Base-by-base conservation (phyloP, 345 rosid species). In the Pistacia integerrima region DNA sequence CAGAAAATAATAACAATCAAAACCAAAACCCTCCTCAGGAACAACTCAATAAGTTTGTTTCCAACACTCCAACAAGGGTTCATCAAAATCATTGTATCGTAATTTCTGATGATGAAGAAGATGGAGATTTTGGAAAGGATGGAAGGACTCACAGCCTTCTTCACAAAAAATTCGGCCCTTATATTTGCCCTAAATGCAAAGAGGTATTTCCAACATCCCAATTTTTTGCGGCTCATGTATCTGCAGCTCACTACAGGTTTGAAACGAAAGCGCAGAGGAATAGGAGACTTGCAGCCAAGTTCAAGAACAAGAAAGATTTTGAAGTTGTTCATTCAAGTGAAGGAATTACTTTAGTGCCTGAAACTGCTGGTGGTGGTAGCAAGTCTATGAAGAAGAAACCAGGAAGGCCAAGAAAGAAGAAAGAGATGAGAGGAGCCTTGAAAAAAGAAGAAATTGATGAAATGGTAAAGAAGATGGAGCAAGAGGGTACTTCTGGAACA, bases 131-230 rank as follows among this genome's bases (percentile, higher is more conserved):
- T 20, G 17, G 2, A 41, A 41, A 41, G 6, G 70, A 67, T 67
- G 57, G 56, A 17, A 9, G 11, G 25, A 48, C 4, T 22, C 70
- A 67, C 10, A 48, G 56, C 36, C n/a, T 48, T 28, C 54, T 20
- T 52, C n/a, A 22, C 0, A 13, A 2, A 17, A 67, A 67, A 67
- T 12, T 20, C 7, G 56, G 36, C 2, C 59, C 72, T 68, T 68
- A 68, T 20, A 68, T 20, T 14, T 68, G 72, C 22, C 58, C 72
- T 68, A 68, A 68, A 51, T 68, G 72, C 59, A 14, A 51, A 28
- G 1, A 51, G 17, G 16, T 49, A n/a, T 25, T 49, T 3, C 44
- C 3, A 6, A 68, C 72, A 22, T 68, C 72, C 28, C 72, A 68
- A 18, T 25, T 7, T 7, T 68, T 68, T 51, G 72, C 72, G 3